These are phyloP conservation scores for Amauroascus niger DNA, from an alignment of 2,329 filamentous ascomycete genomes.

Conservation along the genomic window DNA sequence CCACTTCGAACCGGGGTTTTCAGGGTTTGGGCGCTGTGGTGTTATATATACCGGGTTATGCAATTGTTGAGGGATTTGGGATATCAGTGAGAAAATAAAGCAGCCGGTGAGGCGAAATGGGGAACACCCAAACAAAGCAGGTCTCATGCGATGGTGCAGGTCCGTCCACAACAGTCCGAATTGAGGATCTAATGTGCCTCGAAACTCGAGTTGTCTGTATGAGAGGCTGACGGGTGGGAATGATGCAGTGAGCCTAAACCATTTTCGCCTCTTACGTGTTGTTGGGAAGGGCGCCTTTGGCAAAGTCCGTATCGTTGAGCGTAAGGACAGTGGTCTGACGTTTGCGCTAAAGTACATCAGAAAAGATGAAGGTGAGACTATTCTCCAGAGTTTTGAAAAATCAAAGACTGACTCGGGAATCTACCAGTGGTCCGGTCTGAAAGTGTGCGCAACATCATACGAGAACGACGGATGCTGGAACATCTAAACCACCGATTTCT, in stretches of 20 bases:
- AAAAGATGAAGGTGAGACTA: slow-evolving; percentile 79
- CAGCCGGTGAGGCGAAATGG: slow-evolving; percentile 50
- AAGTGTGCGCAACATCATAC: slow-evolving; percentile 95
- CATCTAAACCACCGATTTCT: slow-evolving; percentile 96
- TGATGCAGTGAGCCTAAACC: slow-evolving; percentile 79
- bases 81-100: slow-evolving; percentile 4
- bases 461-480: slow-evolving; percentile 94
- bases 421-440: slow-evolving; percentile 81
- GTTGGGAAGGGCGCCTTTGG: slow-evolving; percentile 97
- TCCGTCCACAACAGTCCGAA: slow-evolving; percentile 40
- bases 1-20: not conserved
- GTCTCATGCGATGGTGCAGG: slow-evolving; percentile 88
- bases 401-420: slow-evolving; percentile 8
- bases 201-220: not conserved
- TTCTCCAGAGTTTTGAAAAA: not conserved
- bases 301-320: slow-evolving; percentile 96
- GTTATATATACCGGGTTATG: slow-evolving; percentile 1
- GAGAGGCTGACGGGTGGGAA: not conserved
- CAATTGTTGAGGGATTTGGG: not conserved
- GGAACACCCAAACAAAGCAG: slow-evolving; percentile 90
- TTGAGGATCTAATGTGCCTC: not conserved
- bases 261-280: slow-evolving; percentile 88
- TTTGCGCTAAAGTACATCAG: slow-evolving; percentile 98
- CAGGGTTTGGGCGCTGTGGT: not conserved
- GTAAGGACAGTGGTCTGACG: slow-evolving; percentile 85